Conservation (phyloP, 371 early-diverging fungal species). For the Scutellospora calospora region DNA sequence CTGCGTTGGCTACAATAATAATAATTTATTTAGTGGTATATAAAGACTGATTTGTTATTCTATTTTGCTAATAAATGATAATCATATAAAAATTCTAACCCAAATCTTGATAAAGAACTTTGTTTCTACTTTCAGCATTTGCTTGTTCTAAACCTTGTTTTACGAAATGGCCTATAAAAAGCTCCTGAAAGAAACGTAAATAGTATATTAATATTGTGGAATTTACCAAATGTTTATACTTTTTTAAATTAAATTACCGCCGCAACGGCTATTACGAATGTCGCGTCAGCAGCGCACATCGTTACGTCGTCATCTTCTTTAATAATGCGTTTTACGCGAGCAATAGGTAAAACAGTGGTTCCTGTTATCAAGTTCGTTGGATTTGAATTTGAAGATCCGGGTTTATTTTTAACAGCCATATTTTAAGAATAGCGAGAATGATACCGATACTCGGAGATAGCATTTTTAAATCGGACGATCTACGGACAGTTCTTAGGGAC, state of each 20-base stretch:
- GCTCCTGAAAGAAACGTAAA: conserved; percentile 60
- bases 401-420: conserved; percentile 1
- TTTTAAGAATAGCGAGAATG: no score
- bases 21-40: background rate
- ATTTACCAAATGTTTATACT: background rate
- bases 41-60: background rate
- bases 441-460: no score
- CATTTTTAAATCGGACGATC: no score
- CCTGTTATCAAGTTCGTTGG: conserved; percentile 47
- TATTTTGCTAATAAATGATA: background rate
- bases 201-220: background rate
- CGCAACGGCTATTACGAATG: conserved; percentile 79
- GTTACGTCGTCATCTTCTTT: conserved; percentile 83
- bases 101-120: conserved; percentile 79
- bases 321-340: conserved; percentile 85
- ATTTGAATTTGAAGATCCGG: background rate
- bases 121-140: conserved; percentile 75
- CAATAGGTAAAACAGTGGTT: conserved; percentile 69
- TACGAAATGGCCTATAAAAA: conserved; percentile 80
- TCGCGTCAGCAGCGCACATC: conserved; percentile 75
- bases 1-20: conserved; percentile 5
- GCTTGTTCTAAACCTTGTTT: conserved; percentile 71
- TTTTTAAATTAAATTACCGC: conserved; percentile 59
- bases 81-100: conserved; percentile 54
- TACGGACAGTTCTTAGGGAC: no score